Base-by-base conservation (phyloP, 2,329 filamentous ascomycete genomes). In the Stachybotrys elegans region DNA sequence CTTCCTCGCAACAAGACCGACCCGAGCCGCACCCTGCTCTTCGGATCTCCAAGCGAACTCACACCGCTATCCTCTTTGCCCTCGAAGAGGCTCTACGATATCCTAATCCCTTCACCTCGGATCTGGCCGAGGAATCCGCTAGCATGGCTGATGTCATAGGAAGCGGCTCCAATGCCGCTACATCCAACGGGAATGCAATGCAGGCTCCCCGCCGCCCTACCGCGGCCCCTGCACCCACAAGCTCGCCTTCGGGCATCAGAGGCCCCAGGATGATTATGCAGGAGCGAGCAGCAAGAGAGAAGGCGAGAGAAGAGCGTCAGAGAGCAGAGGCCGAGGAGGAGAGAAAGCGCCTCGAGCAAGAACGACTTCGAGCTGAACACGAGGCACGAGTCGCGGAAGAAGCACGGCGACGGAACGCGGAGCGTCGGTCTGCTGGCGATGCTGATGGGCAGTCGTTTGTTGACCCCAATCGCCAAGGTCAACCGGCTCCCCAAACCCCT, bases 211-310 rank as follows among this genome's bases (percentile, higher is more conserved):
- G 57, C 22, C 69, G 74, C 40, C 70, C 72, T 22, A 67, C 71
- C 2, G 68, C 70, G n/a, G 66, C 71, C 3, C 71, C 77, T 25
- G 66, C 67, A 17, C 73, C 75, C 43, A 73, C 73, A 21, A 72
- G 74, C 52, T 80, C 78, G 13, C 77, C 77, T 9, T 74, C 75
- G 47, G 83, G 86, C 21, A 86, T 96, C 48, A 81, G 85, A 53
- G 91, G 90, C 27, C 92, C 92, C 14, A 83, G 86, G 51, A 86
- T 92, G 69, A 92, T 97, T 57, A 95, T 96, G 91, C 83, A 88
- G 65, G 84, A 91, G 61, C 83, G 91, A 45, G 78, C 79, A 44
- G 86, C 87, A 51, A n/a, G n/a, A n/a, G n/a, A n/a, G n/a, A 14
- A 16, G n/a, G 31, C n/a, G 31, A 79, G 91, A 49, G 88, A 94